Percentiles rank a stretch among this genome's conserved stretches.
These are phyloP conservation scores for Aspergillus aculeatinus DNA, from an alignment of 2,329 filamentous ascomycete genomes.

Conservation along the genomic window DNA sequence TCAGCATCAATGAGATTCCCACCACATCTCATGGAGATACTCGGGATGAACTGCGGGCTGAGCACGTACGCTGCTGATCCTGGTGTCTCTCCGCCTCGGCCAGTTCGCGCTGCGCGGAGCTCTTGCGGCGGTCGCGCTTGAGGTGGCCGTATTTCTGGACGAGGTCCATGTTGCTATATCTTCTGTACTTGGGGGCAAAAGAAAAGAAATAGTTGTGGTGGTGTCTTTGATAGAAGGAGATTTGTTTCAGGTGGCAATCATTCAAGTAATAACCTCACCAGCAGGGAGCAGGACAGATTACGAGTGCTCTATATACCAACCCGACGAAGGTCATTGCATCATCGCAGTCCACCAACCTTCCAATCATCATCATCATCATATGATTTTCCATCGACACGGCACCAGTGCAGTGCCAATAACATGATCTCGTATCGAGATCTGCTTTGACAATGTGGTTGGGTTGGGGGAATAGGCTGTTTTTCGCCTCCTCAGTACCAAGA, in stretches of 20 bases:
- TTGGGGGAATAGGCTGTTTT: background rate
- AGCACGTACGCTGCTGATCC: slow-evolving; percentile 11
- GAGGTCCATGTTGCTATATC: slow-evolving; percentile 13
- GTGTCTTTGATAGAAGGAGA: background rate
- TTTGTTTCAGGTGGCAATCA: background rate
- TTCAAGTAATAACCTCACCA: background rate
- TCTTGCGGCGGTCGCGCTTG: slow-evolving; percentile 8
- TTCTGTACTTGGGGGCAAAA: background rate
- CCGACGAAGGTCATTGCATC: slow-evolving; percentile 2
- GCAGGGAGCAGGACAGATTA: background rate
- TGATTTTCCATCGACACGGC: background rate
- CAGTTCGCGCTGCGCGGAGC: slow-evolving; percentile 1
- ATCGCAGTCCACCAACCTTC: background rate
- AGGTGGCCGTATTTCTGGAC: slow-evolving; percentile 17
- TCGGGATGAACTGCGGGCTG: background rate
- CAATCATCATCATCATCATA: slow-evolving; percentile 5
- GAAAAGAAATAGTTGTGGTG: no score
- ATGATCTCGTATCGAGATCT: background rate
- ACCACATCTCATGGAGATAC: background rate
- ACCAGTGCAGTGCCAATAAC: background rate
- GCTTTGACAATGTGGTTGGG: no score
- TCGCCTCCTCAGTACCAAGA: background rate
- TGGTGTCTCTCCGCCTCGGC: slow-evolving; percentile 1
- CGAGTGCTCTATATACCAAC: background rate
- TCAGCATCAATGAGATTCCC: background rate